Evolutionary conservation across 148 eudicot genomes (phyloP).

Genomic region (Fallopia convolvulus): DNA sequence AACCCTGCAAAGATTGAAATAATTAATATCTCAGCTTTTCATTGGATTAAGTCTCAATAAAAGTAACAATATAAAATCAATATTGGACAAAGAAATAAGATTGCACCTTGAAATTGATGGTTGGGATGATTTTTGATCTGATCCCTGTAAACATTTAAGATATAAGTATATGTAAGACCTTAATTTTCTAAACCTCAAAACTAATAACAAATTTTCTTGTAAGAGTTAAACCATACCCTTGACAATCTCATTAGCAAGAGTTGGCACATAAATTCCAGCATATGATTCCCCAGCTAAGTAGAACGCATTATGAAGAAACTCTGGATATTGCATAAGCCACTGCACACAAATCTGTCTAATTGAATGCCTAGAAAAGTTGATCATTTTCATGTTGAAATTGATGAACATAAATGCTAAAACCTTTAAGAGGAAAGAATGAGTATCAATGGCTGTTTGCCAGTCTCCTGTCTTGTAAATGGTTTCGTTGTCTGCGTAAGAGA

Average conservation of each 20-base stretch:
- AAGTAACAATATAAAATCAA: background rate
- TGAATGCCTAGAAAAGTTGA: background rate
- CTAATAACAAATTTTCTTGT: background rate
- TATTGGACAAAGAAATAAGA: background rate
- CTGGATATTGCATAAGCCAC: slow-evolving; percentile 40
- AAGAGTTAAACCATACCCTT: slow-evolving; percentile 23
- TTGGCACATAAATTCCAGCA: slow-evolving; percentile 48
- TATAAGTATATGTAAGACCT: background rate
- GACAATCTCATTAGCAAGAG: slow-evolving; percentile 40
- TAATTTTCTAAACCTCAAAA: background rate
- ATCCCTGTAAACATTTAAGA: slow-evolving; percentile 25
- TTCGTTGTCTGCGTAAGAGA: slow-evolving; percentile 23
- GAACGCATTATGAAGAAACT: slow-evolving; percentile 33
- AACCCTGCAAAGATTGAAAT: slow-evolving; percentile 25
- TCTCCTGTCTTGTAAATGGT: slow-evolving; percentile 29
- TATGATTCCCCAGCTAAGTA: slow-evolving; percentile 49
- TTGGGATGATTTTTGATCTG: slow-evolving; percentile 24
- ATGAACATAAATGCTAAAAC: background rate
- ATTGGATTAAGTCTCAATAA: no score
- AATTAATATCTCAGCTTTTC: background rate
- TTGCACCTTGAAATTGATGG: slow-evolving; percentile 48
- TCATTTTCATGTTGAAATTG: no score
- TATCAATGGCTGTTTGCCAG: slow-evolving; percentile 26
- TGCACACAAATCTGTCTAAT: slow-evolving; percentile 5
- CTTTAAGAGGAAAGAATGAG: slow-evolving; percentile 29